Base-by-base conservation (phyloP, 805 yeast genomes). In the Peterozyma toletana region DNA sequence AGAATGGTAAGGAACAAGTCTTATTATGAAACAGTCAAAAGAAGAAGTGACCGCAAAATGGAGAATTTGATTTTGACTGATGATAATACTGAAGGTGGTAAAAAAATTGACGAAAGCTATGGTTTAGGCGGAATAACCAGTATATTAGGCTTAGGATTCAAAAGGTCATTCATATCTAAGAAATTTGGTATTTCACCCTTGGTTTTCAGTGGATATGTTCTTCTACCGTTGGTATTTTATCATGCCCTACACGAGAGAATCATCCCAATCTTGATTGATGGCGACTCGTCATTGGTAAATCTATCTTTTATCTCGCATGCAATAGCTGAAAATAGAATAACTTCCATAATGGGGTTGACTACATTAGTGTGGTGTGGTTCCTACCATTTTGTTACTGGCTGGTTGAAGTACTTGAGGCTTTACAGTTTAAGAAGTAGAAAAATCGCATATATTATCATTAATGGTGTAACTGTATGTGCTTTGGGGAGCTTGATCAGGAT, bases 111-210 rank as follows among this genome's bases (percentile, higher is more conserved):
- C 33, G 58, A 73, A 30, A 77, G 74, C 43, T 66, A 69, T 41
- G 87, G 87, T 0, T 59, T 81, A n/a, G 83, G 83, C 6, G 87
- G 87, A 1, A 63, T 81, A 37, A 60, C 73, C 2, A 66, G 77
- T n/a, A 47, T 77, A 9, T 50, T 79, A 13, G 86, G 86, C 0
- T 55, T 77, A 16, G 85, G 84, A 1, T 61, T 73, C 21, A 67
- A 71, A 48, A 67, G 62, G 46, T 71, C 81, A 5, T 56, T 67
- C 44, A 66, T 73, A 5, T 67, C 68, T 14, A 59, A 66, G 39
- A 54, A 52, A 34, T 54, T 75, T 10, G 82, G 83, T 0, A 48
- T 75, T 5, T 62, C 84, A 2, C 87, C 88, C 2, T 57, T 79
- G 16, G 67, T 77, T 17, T 70, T 80, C 42, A 66, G 83, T 3